These are phyloP conservation scores for Sodiomyces alkalinus DNA, from an alignment of 2,329 filamentous ascomycete genomes.

Conservation along the genomic window DNA sequence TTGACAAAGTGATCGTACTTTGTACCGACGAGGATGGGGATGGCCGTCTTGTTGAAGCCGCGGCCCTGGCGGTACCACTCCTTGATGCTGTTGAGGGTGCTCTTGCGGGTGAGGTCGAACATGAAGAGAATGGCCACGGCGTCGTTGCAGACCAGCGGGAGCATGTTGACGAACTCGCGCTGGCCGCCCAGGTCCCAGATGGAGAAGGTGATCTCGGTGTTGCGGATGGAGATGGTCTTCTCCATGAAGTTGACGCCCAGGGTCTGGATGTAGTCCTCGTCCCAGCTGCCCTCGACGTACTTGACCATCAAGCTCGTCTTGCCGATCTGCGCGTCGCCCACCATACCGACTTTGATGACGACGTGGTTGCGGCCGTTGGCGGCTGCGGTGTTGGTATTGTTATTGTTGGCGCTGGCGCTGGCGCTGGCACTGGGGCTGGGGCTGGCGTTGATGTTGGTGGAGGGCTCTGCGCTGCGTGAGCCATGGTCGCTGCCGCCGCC, in stretches of 20 bases:
- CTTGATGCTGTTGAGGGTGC: conserved; percentile 97
- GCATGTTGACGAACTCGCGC: conserved; percentile 98
- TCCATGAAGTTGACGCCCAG: conserved; percentile 99
- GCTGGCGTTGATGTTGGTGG: no score
- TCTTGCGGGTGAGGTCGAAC: conserved; percentile 97
- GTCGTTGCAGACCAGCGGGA: conserved; percentile 97
- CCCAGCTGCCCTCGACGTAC: conserved; percentile 98
- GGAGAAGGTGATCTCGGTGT: conserved; percentile 98
- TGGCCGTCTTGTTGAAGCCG: conserved; percentile 99
- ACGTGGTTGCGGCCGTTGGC: conserved; percentile 52
- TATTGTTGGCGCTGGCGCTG: conserved; percentile 13
- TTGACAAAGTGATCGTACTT: conserved; percentile 99
- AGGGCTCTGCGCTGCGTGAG: conserved; percentile 20
- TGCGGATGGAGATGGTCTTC: conserved; percentile 97
- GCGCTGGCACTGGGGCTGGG: no score
- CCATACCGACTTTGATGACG: conserved; percentile 99
- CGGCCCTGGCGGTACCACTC: conserved; percentile 97
- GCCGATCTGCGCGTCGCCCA: conserved; percentile 95
- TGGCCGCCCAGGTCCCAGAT: conserved; percentile 98
- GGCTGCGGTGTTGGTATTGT: conserved; percentile 12
- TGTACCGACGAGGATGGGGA: conserved; percentile 89
- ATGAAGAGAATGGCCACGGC: conserved; percentile 98
- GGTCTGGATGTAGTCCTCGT: conserved; percentile 99
- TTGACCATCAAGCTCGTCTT: conserved; percentile 99
- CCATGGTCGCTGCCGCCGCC: conserved; percentile 28